phyloP scores from a whole-genome alignment of 148 eudicot species.

The Silene uniflora region DNA sequence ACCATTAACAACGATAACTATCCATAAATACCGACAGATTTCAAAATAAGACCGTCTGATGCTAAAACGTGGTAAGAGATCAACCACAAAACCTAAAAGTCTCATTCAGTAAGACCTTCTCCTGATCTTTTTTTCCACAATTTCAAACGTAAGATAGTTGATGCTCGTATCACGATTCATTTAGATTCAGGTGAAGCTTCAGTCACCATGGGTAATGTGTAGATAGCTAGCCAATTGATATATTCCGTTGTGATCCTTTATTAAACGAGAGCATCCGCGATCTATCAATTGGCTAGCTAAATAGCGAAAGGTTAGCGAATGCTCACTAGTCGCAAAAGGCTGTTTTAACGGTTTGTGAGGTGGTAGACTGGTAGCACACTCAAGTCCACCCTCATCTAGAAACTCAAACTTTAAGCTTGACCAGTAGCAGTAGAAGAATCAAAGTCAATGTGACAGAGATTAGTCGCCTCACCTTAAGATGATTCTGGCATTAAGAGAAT shows the following conservation, averaged over 20 bases:
- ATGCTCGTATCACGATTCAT: background rate
- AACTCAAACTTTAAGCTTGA: background rate
- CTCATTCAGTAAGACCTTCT: background rate
- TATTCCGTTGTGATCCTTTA: no score
- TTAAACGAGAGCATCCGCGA: no score
- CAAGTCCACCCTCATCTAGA: background rate
- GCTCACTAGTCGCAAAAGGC: background rate
- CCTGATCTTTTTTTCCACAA: background rate
- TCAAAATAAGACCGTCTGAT: background rate
- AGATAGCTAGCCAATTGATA: no score
- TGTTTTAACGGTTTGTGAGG: background rate
- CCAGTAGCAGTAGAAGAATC: background rate
- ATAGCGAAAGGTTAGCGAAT: background rate
- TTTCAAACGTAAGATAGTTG: background rate
- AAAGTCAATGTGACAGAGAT: slow-evolving; percentile 3
- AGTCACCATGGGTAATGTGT: no score
- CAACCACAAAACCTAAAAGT: background rate
- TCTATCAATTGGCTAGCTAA: no score
- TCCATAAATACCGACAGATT: background rate
- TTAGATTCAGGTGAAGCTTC: no score
- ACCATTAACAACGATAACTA: background rate
- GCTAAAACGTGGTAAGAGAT: background rate
- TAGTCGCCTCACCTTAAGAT: slow-evolving; percentile 5
- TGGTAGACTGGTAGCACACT: background rate
- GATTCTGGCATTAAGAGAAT: background rate